Conservation (phyloP, 208 protist species). For the Leishmania amazonensis region DNA sequence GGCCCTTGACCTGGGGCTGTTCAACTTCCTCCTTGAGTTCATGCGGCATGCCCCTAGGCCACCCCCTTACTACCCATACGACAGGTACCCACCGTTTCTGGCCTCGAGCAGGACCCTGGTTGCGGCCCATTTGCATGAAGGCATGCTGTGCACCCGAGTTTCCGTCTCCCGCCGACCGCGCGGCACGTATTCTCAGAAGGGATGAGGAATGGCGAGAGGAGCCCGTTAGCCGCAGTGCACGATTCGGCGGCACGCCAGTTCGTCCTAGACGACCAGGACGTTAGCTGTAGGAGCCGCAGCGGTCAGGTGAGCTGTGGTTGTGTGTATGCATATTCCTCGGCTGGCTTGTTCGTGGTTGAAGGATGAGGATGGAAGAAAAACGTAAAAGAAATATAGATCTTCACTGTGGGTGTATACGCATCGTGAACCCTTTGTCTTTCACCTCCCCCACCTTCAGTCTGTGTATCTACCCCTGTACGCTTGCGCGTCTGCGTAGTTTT, state of each 20-base stretch:
- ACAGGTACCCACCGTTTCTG: not conserved
- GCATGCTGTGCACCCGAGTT: not conserved
- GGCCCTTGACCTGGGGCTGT: not conserved
- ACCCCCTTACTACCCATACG: not conserved
- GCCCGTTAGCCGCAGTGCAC: not conserved
- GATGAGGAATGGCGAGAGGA: not conserved
- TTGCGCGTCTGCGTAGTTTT: not conserved
- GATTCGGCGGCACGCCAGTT: not conserved
- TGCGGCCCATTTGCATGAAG: not conserved
- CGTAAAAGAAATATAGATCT: not conserved
- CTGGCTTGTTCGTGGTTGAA: not conserved
- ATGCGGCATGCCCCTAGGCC: not conserved
- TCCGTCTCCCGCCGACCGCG: not conserved
- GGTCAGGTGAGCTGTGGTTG: not conserved
- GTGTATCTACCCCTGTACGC: not conserved
- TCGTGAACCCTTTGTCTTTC: not conserved
- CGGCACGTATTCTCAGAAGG: not conserved
- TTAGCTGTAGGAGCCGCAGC: not conserved
- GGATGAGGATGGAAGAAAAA: too few relatives aligned
- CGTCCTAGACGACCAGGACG: not conserved
- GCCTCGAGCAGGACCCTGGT: not conserved
- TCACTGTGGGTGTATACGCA: not conserved
- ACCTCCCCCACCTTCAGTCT: not conserved
- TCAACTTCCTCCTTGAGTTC: not conserved
- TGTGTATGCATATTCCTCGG: not conserved